phyloP scores from a whole-genome alignment of 345 rosid species.

The Citrus maxima region DNA sequence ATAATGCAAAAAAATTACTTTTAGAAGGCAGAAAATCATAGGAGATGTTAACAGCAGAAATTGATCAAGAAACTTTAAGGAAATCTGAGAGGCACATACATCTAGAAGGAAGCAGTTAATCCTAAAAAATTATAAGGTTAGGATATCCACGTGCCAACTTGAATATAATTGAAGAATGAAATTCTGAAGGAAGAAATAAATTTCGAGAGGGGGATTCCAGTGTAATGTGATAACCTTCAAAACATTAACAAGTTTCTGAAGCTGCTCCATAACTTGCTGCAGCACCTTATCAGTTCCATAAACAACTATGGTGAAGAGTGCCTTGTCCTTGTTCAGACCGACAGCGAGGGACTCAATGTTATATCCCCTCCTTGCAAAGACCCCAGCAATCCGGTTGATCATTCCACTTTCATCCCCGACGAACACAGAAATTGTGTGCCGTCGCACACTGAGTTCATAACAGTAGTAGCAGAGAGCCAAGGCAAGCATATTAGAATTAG shows the following conservation, averaged over 20 bases:
- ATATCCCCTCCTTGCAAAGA: slow-evolving; percentile 91
- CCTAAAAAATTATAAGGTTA: not conserved
- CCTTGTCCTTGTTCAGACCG: slow-evolving; percentile 91
- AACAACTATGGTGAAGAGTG: slow-evolving; percentile 89
- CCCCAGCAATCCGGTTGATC: slow-evolving; percentile 97
- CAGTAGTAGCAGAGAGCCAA: not conserved
- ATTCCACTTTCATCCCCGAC: slow-evolving; percentile 99
- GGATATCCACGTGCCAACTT: not conserved
- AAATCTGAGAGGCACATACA: not conserved
- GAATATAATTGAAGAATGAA: not conserved
- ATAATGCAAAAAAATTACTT: not conserved
- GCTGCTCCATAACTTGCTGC: slow-evolving; percentile 87
- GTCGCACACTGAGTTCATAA: slow-evolving; percentile 48
- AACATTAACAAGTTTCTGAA: slow-evolving; percentile 96
- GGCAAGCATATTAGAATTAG: not conserved
- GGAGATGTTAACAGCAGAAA: not conserved
- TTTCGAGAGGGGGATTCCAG: not conserved
- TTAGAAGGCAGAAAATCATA: slow-evolving; percentile 1
- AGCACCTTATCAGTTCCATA: slow-evolving; percentile 79
- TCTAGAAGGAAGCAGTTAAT: not conserved
- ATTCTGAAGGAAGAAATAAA: not conserved
- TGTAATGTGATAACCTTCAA: slow-evolving; percentile 48
- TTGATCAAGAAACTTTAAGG: not conserved
- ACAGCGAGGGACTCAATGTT: slow-evolving; percentile 98
- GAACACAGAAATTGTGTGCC: slow-evolving; percentile 84